Conservation (phyloP, 192 early-diverging fungal species). For the Lobosporangium transversale region DNA sequence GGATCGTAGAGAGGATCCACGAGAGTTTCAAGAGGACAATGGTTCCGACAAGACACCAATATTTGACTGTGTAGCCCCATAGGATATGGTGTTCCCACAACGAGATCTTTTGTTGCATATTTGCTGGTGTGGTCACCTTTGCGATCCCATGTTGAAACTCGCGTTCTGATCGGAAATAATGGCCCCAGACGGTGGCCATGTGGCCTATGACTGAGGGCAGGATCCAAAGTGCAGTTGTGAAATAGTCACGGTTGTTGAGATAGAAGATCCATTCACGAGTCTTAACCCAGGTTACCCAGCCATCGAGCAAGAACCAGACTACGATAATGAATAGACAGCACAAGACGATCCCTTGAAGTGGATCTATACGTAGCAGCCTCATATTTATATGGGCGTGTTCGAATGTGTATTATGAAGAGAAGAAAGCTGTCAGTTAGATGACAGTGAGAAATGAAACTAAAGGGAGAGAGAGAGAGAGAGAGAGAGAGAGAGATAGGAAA, state of each 20-base stretch:
- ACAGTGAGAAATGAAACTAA: too few relatives aligned
- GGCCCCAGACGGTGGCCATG: slow-evolving; percentile 45
- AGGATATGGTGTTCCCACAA: slow-evolving; percentile 46
- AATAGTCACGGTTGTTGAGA: slow-evolving; percentile 34
- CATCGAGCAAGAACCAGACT: slow-evolving; percentile 3
- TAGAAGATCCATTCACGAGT: slow-evolving; percentile 33
- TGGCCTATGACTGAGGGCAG: slow-evolving; percentile 26
- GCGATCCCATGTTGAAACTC: slow-evolving; percentile 44
- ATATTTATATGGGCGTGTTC: slow-evolving; percentile 1
- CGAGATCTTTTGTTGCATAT: slow-evolving; percentile 30
- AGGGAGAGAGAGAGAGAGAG: too few relatives aligned
- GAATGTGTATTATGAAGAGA: neutral
- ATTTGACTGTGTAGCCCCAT: slow-evolving; percentile 48
- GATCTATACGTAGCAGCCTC: slow-evolving; percentile 5
- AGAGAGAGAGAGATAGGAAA: too few relatives aligned
- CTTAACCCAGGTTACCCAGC: slow-evolving; percentile 35
- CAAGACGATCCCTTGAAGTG: slow-evolving; percentile 10
- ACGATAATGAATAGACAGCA: slow-evolving; percentile 13
- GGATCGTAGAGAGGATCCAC: slow-evolving; percentile 2
- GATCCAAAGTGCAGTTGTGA: slow-evolving; percentile 12
- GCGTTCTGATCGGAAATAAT: slow-evolving; percentile 40
- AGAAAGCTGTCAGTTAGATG: neutral
- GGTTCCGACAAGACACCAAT: slow-evolving; percentile 32
- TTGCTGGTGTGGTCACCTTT: slow-evolving; percentile 28
- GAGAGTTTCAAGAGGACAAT: slow-evolving; percentile 13